Evolutionary conservation across 495 filamentous ascomycete species (phyloP).

Genomic region (Penicillium cinerascens): DNA sequence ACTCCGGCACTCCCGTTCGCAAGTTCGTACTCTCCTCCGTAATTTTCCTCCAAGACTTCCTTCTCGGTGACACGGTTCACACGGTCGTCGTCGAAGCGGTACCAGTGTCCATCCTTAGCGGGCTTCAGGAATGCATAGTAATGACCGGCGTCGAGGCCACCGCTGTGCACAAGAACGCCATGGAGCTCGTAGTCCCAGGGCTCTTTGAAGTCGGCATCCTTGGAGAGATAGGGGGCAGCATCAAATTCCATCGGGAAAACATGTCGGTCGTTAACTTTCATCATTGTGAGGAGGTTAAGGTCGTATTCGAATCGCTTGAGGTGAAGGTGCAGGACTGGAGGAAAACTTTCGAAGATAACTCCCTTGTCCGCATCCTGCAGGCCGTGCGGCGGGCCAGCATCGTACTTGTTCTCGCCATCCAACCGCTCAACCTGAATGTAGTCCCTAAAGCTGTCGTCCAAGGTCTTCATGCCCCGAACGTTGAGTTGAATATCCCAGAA

Average conservation of each 20-base stretch:
- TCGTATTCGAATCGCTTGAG: slow-evolving; percentile 99
- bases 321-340: slow-evolving; percentile 91
- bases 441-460: slow-evolving; percentile 92
- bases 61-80: slow-evolving; percentile 89
- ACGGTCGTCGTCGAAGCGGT: slow-evolving; percentile 95
- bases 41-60: slow-evolving; percentile 95
- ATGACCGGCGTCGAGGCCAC: slow-evolving; percentile 95
- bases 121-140: slow-evolving; percentile 98
- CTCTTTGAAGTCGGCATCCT: slow-evolving; percentile 82
- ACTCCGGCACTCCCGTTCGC: slow-evolving; percentile 55
- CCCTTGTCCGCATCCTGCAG: slow-evolving; percentile 96
- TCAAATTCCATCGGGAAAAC: slow-evolving; percentile 95
- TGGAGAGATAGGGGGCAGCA: slow-evolving; percentile 80
- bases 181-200: slow-evolving; percentile 89
- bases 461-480: slow-evolving; percentile 84
- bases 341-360: slow-evolving; percentile 94
- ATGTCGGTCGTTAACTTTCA: slow-evolving; percentile 98
- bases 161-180: slow-evolving; percentile 93
- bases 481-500: slow-evolving; percentile 99
- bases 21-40: slow-evolving; percentile 78
- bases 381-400: slow-evolving; percentile 80
- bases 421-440: slow-evolving; percentile 95
- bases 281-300: slow-evolving; percentile 91
- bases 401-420: slow-evolving; percentile 98
- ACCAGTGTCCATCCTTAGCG: slow-evolving; percentile 86